A percentile compares a stretch with the other conserved stretches of the same genome.
Conservation (phyloP, 75 land plant genomes). For the Picea sitchensis region DNA sequence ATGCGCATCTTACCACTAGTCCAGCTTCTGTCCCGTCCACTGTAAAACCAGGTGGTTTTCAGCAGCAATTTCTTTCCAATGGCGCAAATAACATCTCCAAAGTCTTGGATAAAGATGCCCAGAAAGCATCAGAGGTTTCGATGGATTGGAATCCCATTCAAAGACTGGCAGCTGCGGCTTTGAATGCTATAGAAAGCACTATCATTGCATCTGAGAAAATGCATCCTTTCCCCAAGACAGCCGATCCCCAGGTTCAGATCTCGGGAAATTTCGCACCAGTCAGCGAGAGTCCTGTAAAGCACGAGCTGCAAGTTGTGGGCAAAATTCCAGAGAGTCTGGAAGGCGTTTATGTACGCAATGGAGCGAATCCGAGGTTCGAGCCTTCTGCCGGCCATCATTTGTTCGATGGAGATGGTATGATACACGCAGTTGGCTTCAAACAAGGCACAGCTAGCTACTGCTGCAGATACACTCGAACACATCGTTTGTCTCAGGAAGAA, state of each 20-base stretch:
- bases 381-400: slow-evolving; percentile 81
- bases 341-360: slow-evolving; percentile 83
- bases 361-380: slow-evolving; percentile 75
- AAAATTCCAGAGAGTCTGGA: slow-evolving; percentile 57
- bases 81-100: too few species aligned
- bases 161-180: slow-evolving; percentile 35
- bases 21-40: too few species aligned
- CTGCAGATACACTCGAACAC: slow-evolving; percentile 67
- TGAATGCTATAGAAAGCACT: slow-evolving; percentile 46
- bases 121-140: too few species aligned
- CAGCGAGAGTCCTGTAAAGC: slow-evolving; percentile 43
- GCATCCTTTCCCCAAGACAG: slow-evolving; percentile 50
- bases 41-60: too few species aligned
- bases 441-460: slow-evolving; percentile 56
- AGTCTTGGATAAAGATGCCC: too few species aligned
- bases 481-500: slow-evolving; percentile 57
- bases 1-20: too few species aligned
- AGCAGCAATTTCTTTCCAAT: too few species aligned
- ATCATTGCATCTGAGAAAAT: slow-evolving; percentile 46
- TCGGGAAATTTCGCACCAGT: slow-evolving; percentile 85
- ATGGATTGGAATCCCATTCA: slow-evolving; percentile 49
- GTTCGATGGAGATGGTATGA: slow-evolving; percentile 96
- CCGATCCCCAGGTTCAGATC: slow-evolving; percentile 69
- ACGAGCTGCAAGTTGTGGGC: slow-evolving; percentile 47
- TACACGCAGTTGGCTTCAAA: slow-evolving; percentile 62